Conservation (phyloP, 2,329 filamentous ascomycete species). For the Phyllosticta citribraziliensis region DNA sequence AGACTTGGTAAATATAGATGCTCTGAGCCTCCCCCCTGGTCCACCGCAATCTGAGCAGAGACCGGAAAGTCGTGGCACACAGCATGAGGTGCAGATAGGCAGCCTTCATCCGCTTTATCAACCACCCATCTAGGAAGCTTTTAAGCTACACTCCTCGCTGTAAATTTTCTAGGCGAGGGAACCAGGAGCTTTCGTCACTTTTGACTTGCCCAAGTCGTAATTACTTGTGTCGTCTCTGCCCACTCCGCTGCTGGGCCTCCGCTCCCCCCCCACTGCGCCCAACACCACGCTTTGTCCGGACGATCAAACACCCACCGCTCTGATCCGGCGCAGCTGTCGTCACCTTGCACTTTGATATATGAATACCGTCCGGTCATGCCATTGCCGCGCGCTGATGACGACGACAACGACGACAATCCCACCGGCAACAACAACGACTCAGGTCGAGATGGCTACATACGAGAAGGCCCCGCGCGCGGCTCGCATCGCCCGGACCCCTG, state of each 20-base stretch:
- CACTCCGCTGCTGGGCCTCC: neutral
- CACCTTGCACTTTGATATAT: neutral
- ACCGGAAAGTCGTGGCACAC: no score
- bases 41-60: constrained; percentile 7
- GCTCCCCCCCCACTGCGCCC: neutral
- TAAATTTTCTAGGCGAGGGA: no score
- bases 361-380: neutral
- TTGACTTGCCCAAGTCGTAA: no score
- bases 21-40: constrained; percentile 9
- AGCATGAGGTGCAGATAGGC: no score
- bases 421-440: neutral
- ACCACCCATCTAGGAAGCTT: no score
- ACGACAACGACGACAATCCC: neutral
- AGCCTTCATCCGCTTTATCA: no score
- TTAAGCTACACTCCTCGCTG: no score
- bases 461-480: neutral
- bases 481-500: neutral
- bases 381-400: neutral
- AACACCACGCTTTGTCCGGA: constrained; percentile 2
- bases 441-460: neutral
- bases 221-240: neutral
- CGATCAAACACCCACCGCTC: constrained; percentile 8
- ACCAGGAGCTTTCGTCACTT: no score
- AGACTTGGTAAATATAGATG: constrained; percentile 9
- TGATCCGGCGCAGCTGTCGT: neutral